A percentile compares a stretch with the other conserved stretches of the same genome.
These are phyloP conservation scores for Fusarium euwallaceae DNA, from an alignment of 2,329 filamentous ascomycete genomes.

Conservation along the genomic window DNA sequence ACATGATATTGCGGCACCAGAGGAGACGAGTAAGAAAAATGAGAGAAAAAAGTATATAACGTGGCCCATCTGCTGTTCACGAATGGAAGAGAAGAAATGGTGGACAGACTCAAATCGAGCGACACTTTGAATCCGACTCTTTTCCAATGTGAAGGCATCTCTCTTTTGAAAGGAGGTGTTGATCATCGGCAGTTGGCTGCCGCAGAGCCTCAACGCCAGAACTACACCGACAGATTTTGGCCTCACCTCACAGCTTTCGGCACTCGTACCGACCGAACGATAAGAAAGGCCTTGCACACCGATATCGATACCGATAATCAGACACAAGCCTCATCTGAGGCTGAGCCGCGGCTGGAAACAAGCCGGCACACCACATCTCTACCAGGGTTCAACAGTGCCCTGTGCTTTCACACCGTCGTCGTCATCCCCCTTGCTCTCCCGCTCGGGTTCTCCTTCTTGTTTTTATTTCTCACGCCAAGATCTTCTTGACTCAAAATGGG, in stretches of 20 bases:
- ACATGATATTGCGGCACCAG: conserved; percentile 26
- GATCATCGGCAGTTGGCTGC: conserved; percentile 32
- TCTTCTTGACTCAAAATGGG: not conserved
- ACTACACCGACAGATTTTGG: not conserved
- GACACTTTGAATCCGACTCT: conserved; percentile 10
- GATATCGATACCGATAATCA: not conserved
- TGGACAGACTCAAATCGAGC: conserved; percentile 7
- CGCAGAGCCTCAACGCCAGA: conserved; percentile 40
- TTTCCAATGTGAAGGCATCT: not conserved
- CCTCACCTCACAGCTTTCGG: conserved; percentile 18
- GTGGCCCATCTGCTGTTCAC: conserved; percentile 21
- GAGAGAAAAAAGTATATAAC: conserved; percentile 34
- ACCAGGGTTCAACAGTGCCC: not conserved
- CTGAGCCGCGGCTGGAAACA: not conserved
- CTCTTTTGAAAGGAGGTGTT: conserved; percentile 1
- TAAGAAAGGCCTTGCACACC: conserved; percentile 20
- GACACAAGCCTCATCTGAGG: not conserved
- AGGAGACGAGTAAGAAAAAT: not conserved
- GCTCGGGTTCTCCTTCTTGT: not conserved
- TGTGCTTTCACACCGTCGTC: not conserved
- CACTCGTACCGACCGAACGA: conserved; percentile 14
- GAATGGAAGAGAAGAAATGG: not conserved
- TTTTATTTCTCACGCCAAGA: not conserved
- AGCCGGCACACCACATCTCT: not conserved
- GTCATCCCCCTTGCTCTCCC: not conserved